Conservation (phyloP, 345 rosid genomes). For the Eucalyptus polybractea region DNA sequence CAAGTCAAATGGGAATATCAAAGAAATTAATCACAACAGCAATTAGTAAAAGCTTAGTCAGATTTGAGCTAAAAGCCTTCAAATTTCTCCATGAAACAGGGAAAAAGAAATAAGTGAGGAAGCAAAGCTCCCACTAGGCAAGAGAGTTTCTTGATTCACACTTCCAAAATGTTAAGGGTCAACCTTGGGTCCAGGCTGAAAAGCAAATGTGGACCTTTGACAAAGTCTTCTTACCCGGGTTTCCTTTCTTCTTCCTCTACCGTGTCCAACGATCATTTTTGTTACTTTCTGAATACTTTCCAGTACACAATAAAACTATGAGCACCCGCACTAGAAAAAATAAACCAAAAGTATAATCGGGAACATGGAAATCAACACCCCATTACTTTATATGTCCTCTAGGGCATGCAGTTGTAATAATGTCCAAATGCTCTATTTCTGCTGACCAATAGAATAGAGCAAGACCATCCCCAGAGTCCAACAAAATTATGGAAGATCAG, state of each 20-base stretch:
- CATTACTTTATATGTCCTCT: background rate
- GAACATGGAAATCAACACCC: background rate
- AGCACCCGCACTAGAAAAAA: background rate
- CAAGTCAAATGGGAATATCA: background rate
- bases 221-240: background rate
- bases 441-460: background rate
- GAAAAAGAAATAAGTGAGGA: background rate
- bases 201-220: background rate
- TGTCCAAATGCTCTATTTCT: background rate
- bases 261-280: background rate
- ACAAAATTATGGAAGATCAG: background rate
- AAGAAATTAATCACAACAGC: background rate
- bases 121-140: background rate
- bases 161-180: background rate
- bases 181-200: background rate
- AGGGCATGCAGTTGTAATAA: background rate
- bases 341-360: background rate
- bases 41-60: background rate
- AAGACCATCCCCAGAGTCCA: background rate
- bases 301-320: background rate
- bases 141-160: background rate
- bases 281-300: background rate
- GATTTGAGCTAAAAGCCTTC: background rate
- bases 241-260: background rate
- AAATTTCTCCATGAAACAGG: background rate